Base-by-base conservation (phyloP, 345 rosid species). In the Ricinus communis region DNA sequence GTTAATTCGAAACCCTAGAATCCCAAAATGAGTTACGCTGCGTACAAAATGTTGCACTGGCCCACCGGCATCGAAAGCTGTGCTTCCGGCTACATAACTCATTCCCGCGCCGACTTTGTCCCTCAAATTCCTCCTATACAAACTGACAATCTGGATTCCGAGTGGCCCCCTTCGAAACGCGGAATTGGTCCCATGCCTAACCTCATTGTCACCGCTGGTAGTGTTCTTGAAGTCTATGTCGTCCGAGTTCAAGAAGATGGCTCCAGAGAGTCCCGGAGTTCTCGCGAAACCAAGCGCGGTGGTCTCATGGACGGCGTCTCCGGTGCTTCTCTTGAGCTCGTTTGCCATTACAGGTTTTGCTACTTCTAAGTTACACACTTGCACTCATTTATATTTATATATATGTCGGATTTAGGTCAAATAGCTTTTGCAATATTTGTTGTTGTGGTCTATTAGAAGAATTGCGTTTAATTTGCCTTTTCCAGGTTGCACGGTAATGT, bases 21-120 rank as follows among this genome's bases (percentile, higher is more conserved):
- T 18, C 28, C 18, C 7, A 24, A 31, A 45, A 92, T 95, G 97
- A 95, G 99, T 84, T 95, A 70, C 89, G 99, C 97, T 43, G 97
- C 97, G 55, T 95, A 80, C 84, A 95, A 95, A 69, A 86, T 90
- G 96, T 88, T 95, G 97, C 99, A 90, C 85, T 87, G 88, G 88
- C 96, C 97, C 1, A 92, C 97, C 63, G 92, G 92, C 72, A 83
- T 95, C 70, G 91, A 88, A 79, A 82, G 76, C 82, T 92, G 97
- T 70, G 92, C 85, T 21, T 87, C 99, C 70, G 97, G 97, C 66
- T 92, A 77, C 81, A 56, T 95, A 82, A 89, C 97, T 8, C 97
- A 90, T 77, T 85, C 84, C 67, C 81, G 85, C 75, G 84, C 88
- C 63, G 97, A 90, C 74, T 79, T 76, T 70, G 76, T 80, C 28